Conservation (phyloP, 1,284 basidiomycete species). For the Melanopsichium pennsylvanicum region DNA sequence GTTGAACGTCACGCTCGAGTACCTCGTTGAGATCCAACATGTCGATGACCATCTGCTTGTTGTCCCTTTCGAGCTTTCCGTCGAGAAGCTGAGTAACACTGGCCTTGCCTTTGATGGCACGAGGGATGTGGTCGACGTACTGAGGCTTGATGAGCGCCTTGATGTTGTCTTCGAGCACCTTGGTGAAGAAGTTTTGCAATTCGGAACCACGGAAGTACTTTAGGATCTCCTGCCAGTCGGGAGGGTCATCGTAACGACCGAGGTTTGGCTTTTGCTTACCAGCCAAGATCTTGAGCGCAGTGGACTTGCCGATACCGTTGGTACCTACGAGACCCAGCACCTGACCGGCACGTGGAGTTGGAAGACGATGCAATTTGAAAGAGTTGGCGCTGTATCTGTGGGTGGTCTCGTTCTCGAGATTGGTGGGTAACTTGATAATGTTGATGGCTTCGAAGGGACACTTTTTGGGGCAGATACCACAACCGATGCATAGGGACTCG, state of each 20-base stretch:
- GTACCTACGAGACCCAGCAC: slow-evolving; percentile 65
- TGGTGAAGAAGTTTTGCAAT: slow-evolving; percentile 66
- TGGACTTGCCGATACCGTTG: slow-evolving; percentile 66
- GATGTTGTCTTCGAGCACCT: slow-evolving; percentile 66
- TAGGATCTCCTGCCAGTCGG: slow-evolving; percentile 66
- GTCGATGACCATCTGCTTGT: slow-evolving; percentile 60
- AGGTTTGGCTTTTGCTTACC: slow-evolving; percentile 66
- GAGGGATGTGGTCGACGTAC: slow-evolving; percentile 65
- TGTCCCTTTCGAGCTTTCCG: slow-evolving; percentile 61
- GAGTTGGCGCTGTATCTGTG: slow-evolving; percentile 66
- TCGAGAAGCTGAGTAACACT: slow-evolving; percentile 61
- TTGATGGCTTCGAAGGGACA: slow-evolving; percentile 66
- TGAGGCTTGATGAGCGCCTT: slow-evolving; percentile 66
- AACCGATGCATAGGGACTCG: slow-evolving; percentile 65
- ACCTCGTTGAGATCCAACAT: slow-evolving; percentile 62
- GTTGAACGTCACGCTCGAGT: slow-evolving; percentile 61
- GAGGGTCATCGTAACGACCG: slow-evolving; percentile 65
- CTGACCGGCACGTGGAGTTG: slow-evolving; percentile 62
- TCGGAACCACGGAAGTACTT: slow-evolving; percentile 66
- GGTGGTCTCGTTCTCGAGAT: slow-evolving; percentile 64
- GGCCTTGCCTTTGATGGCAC: slow-evolving; percentile 62
- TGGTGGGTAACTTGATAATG: slow-evolving; percentile 66
- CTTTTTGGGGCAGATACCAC: slow-evolving; percentile 66
- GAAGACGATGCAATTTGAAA: slow-evolving; percentile 65
- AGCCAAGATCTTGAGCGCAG: slow-evolving; percentile 64